Base-by-base conservation (phyloP, 306 rosid genomes). In the Lotus japonicus region DNA sequence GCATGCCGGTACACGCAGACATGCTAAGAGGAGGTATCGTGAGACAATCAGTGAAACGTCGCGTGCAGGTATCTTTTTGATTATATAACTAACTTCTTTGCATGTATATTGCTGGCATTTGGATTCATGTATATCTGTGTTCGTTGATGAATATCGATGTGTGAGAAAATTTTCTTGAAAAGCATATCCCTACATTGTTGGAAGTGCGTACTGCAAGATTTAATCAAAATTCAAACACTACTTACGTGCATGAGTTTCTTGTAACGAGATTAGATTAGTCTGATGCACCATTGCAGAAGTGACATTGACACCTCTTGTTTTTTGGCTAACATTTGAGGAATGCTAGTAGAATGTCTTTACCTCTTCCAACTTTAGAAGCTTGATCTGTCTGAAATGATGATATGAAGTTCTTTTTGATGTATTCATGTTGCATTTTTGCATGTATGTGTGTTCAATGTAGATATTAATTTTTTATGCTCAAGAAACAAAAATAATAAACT, bases 1-100 rank as follows among this genome's bases (percentile, higher is more conserved):
- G 58, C 35, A 23, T 28, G 26, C 48, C 26, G 18, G 72, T 45
- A 15, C 72, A 31, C 78, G 21, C 18, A 81, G 41, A 10, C 83
- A 73, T 72, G 38, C 77, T 73, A 64, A 58, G 66, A 85, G 89
- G 72, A 80, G 69, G 58, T 94, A 94, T 62, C 96, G 97, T 28
- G 96, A 85, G 31, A 54, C 73, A 14, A 72, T 79, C 46, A 78
- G 70, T 66, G 85, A 86, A 66, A 68, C 87, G 28, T 59, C 80
- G 0, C 52, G 39, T 8, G 48, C 82, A 68, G 94, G 95, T 88
- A 75, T 16, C 56, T 9, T 48, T 52, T 6, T 1, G 5, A 16
- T 41, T 42, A 7, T 12, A n/a, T 63, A n/a, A 10, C 26, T n/a
- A 11, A 14, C 31, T 9, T 57, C 4, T 50, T 39, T 44, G 6